These are phyloP conservation scores for Lactarius psammicola DNA, from an alignment of 768 basidiomycete genomes.

Conservation along the genomic window DNA sequence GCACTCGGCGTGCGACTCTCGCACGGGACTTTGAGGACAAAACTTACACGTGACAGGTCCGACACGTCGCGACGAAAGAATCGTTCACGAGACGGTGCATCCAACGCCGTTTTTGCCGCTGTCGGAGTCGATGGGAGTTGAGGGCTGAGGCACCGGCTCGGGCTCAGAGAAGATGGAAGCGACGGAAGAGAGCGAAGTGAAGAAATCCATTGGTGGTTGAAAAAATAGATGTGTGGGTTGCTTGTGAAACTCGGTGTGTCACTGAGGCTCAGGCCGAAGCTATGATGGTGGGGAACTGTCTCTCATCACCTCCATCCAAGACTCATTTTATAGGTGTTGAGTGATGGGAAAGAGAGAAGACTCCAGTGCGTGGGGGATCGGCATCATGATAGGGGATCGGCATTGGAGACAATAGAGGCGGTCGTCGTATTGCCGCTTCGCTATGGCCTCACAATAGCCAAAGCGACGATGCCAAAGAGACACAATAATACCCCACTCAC, in stretches of 20 bases:
- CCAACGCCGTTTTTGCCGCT: too few relatives aligned
- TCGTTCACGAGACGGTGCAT: neutral
- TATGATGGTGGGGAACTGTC: neutral
- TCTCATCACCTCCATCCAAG: neutral
- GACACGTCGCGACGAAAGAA: neutral
- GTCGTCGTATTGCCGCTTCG: too few relatives aligned
- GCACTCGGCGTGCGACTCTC: neutral
- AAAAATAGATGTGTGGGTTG: neutral
- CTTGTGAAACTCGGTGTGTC: neutral
- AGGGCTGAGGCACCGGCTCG: neutral
- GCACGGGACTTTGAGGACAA: neutral
- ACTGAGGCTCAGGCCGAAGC: neutral
- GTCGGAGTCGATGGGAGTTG: constrained; percentile 7
- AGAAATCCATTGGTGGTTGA: constrained; percentile 3
- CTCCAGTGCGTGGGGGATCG: too few relatives aligned
- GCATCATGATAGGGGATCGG: too few relatives aligned
- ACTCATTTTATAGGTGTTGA: neutral
- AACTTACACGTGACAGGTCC: neutral
- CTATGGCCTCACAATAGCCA: neutral
- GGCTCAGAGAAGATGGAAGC: constrained; percentile 5
- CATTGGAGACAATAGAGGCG: neutral
- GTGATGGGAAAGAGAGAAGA: neutral
- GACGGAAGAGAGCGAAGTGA: neutral
- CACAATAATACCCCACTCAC: neutral
- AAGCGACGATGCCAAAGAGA: neutral